Evolutionary conservation across 768 basidiomycete species (phyloP).

Genomic region (Hirschioporus abietinus): DNA sequence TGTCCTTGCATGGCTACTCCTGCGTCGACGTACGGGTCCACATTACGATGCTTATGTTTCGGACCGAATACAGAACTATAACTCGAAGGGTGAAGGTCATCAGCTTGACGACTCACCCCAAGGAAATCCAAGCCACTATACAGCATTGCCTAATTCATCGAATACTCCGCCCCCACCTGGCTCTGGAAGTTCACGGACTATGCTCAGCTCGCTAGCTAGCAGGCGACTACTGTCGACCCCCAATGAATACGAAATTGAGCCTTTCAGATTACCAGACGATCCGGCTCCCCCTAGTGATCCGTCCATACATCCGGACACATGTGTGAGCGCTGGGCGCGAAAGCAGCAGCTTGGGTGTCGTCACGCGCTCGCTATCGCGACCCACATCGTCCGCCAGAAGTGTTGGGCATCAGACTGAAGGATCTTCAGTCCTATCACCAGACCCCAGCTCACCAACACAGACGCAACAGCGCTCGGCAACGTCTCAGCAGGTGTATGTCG

Average conservation of each 20-base stretch:
- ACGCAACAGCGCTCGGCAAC: conserved; percentile 8
- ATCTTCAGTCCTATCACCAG: conserved; percentile 6
- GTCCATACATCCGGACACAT: not conserved
- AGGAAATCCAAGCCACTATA: conserved; percentile 22
- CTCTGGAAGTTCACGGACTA: not conserved
- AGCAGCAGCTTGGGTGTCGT: conserved; percentile 6
- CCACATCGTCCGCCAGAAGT: conserved; percentile 1
- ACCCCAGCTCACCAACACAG: conserved; percentile 8
- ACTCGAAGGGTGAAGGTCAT: conserved; percentile 10
- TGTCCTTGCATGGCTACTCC: conserved; percentile 15
- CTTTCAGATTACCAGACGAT: not conserved
- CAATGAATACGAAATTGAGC: not conserved
- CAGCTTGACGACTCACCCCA: conserved; percentile 17
- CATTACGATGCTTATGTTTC: conserved; percentile 16
- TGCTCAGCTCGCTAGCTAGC: not conserved
- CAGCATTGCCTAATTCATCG: conserved; percentile 15
- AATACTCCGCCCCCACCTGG: conserved; percentile 6
- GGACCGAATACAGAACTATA: conserved; percentile 25
- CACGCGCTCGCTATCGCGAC: conserved; percentile 14
- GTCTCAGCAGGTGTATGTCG: conserved; percentile 42
- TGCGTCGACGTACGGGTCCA: not conserved
- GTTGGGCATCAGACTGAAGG: conserved; percentile 4
- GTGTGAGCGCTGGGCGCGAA: conserved; percentile 17
- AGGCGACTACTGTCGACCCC: not conserved
- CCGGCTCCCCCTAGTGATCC: not conserved